A percentile compares a stretch with the other conserved stretches of the same genome.
phyloP scores from a whole-genome alignment of 768 basidiomycete genomes.

The Kwoniella heveanensis region DNA sequence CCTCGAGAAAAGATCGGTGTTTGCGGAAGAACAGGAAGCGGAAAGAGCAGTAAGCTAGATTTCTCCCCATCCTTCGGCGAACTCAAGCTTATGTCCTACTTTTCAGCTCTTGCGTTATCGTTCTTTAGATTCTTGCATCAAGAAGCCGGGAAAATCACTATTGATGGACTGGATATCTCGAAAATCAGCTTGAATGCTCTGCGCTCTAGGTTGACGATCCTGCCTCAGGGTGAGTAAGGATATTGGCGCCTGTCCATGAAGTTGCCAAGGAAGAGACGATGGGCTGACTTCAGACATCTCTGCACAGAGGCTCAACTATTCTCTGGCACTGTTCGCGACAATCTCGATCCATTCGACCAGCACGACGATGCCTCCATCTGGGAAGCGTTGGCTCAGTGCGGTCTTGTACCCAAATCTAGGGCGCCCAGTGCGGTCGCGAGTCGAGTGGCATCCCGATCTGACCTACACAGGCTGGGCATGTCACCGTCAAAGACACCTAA shows the following conservation, averaged over 20 bases:
- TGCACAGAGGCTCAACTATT: conserved; percentile 49
- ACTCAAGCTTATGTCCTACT: not conserved
- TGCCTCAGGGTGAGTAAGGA: conserved; percentile 54
- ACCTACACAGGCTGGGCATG: conserved; percentile 2
- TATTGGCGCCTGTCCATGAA: too few species aligned
- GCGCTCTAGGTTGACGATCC: conserved; percentile 68
- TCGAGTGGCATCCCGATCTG: conserved; percentile 22
- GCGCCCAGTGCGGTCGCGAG: conserved; percentile 27
- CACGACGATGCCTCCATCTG: conserved; percentile 49
- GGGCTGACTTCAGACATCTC: not conserved
- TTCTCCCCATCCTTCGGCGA: not conserved
- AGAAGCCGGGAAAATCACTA: conserved; percentile 52
- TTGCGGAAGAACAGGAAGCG: conserved; percentile 51
- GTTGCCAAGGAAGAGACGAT: too few species aligned
- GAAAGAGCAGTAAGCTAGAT: conserved; percentile 37
- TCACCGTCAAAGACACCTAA: conserved; percentile 16
- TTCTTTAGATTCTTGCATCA: conserved; percentile 60
- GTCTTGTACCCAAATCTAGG: conserved; percentile 43
- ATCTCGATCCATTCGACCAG: conserved; percentile 54
- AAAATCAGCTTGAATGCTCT: conserved; percentile 58
- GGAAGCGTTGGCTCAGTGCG: conserved; percentile 48
- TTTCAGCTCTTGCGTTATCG: conserved; percentile 55
- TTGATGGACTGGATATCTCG: conserved; percentile 58
- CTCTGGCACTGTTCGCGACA: conserved; percentile 54
- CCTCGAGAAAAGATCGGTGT: conserved; percentile 58